Evolutionary conservation across 2,329 filamentous ascomycete species (phyloP).

Genomic region (Aspergillus felis): DNA sequence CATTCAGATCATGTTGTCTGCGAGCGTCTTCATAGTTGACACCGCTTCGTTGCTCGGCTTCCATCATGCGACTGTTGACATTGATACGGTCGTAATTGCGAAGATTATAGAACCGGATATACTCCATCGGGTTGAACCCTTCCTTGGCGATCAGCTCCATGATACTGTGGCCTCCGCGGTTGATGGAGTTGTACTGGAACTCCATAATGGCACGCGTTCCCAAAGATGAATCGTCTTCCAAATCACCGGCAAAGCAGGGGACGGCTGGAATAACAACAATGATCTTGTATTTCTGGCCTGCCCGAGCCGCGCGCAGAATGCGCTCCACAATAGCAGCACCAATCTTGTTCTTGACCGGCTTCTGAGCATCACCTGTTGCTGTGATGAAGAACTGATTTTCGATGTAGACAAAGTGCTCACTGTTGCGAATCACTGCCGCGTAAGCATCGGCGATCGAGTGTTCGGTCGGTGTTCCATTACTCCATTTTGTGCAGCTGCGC

Average conservation of each 20-base stretch:
- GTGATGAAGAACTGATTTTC: conserved; percentile 99
- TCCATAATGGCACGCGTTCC: conserved; percentile 97
- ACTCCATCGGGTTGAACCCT: conserved; percentile 73
- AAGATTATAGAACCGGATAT: conserved; percentile 94
- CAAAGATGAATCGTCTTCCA: conserved; percentile 75
- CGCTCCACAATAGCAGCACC: conserved; percentile 92
- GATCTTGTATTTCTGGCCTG: conserved; percentile 81
- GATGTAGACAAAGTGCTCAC: conserved; percentile 92
- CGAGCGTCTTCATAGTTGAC: conserved; percentile 44
- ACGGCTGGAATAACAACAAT: conserved; percentile 88
- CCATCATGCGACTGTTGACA: conserved; percentile 30
- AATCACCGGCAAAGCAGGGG: conserved; percentile 88
- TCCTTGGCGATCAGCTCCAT: conserved; percentile 71
- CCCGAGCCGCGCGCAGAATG: conserved; percentile 73
- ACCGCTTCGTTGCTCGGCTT: conserved; percentile 40
- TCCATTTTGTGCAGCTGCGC: conserved; percentile 90
- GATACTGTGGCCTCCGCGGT: conserved; percentile 86
- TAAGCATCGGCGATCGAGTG: conserved; percentile 88
- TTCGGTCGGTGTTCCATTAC: conserved; percentile 77
- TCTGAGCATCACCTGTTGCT: conserved; percentile 79
- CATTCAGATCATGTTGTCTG: conserved; percentile 43
- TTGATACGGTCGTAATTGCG: conserved; percentile 91
- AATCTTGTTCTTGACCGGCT: conserved; percentile 83
- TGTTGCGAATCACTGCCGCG: conserved; percentile 75
- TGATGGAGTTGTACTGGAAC: conserved; percentile 96